phyloP scores from a whole-genome alignment of 1,139 yeast genomes.

The Meyerozyma elateridarum region DNA sequence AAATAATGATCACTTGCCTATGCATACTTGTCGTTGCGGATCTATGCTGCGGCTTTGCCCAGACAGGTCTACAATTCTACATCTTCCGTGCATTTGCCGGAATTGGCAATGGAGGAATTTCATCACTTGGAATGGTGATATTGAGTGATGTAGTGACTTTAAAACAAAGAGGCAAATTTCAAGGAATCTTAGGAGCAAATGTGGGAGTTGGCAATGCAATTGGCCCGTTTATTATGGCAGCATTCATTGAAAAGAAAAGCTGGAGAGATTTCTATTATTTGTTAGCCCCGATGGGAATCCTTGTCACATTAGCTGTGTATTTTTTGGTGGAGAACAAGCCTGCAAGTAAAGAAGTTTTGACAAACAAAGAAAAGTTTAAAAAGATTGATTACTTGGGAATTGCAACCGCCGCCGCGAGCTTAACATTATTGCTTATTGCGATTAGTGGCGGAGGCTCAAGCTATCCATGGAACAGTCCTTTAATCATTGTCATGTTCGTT shows the following conservation, averaged over 20 bases:
- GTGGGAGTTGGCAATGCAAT: constrained; percentile 51
- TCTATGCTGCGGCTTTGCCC: constrained; percentile 38
- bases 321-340: constrained; percentile 21
- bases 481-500: constrained; percentile 42
- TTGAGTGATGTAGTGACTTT: constrained; percentile 39
- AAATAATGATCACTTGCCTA: constrained; percentile 31
- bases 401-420: constrained; percentile 37
- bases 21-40: constrained; percentile 36
- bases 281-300: constrained; percentile 38
- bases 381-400: constrained; percentile 50
- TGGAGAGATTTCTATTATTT: constrained; percentile 52
- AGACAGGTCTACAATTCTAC: constrained; percentile 32
- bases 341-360: constrained; percentile 20
- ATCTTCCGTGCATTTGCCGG: constrained; percentile 42
- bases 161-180: constrained; percentile 40
- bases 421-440: constrained; percentile 43
- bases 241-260: constrained; percentile 35
- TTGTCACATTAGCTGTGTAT: constrained; percentile 23
- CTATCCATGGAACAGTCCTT: constrained; percentile 46
- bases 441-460: constrained; percentile 51
- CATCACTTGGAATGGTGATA: constrained; percentile 40
- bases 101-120: constrained; percentile 42
- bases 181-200: constrained; percentile 45
- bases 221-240: constrained; percentile 57
- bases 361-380: constrained; percentile 27